Base-by-base conservation (phyloP, 192 early-diverging fungal genomes). In the Pilaira anomala region DNA sequence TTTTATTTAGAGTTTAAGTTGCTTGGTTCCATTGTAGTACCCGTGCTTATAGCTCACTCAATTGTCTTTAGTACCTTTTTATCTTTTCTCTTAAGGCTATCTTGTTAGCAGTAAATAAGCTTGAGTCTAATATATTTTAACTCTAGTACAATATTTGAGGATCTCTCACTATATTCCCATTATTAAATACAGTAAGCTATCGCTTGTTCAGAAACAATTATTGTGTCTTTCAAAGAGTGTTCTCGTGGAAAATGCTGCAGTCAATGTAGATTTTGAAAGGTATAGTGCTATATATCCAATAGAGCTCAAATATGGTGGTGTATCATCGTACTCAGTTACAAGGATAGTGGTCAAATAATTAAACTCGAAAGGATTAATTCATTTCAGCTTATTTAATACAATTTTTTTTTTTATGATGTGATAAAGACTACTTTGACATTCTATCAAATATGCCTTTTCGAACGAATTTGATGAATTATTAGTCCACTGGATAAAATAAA, bases 381-480 rank as follows among this genome's bases (percentile, higher is more conserved):
- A 24, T 60, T 28, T 26, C 45, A 25, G 22, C 45, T 41, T 60
- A 46, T 40, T 14, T 44, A 19, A 6, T 26, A 26, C 9, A 16
- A 4, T 14, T 49, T 52, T 50, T 51, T 62, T 21, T 79, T 21
- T 73, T 96, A 29, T 55, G 29, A 28, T 28, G 77, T 95, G 48
- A 81, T 81, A 14, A 80, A 78, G 14, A 49, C 66, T 1, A 74
- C 78, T 11, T 86, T 87, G 36, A 56, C 80, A 3, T 95, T 97
- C 68, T 50, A 77, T 3, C 72, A 78, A 36, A 92, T 97, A 87
- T 92, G 87, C 56, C 79, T 80, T 30, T 54, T 90, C 91, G 26
- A 93, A 92, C 14, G 93, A 95, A 60, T 86, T 85, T 42, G 88
- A 85, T n/a, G n/a, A n/a, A n/a, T n/a, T n/a, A n/a, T n/a, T n/a